Base-by-base conservation (phyloP, 176 grass and related monocot genomes). In the Carex myosuroides region DNA sequence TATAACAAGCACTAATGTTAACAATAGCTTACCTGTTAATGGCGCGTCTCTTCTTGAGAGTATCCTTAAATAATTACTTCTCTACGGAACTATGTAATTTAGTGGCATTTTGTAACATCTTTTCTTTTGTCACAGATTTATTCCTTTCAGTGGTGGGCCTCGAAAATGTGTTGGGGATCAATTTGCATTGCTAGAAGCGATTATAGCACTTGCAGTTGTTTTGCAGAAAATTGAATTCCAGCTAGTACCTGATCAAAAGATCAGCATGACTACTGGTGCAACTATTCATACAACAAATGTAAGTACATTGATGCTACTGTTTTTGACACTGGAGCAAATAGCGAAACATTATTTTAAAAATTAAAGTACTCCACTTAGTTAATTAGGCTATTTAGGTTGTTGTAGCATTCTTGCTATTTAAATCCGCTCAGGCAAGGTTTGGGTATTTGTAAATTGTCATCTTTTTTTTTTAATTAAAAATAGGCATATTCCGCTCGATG, bases 101-200 rank as follows among this genome's bases (percentile, higher is more conserved):
- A n/a, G 10, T 62, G 33, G n/a, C 18, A 41, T 55, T 76, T 76
- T 76, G 57, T 22, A 46, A 62, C 63, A 50, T 67, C 13, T 66
- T 82, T 74, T 0, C 46, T 66, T 16, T 42, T 83, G 67, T 13
- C 44, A 39, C 83, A 98, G 95, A 83, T 98, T 91, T 89, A 93
- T 98, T 67, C 95, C 95, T 8, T 98, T 98, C 71, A 98, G 95
- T 81, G 95, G 95, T 75, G 95, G 95, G 53, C 95, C 95, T 84
- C 95, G 95, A 33, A 98, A 95, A 91, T 98, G 95, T 92, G 92
- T 98, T 83, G 95, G 95, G 79, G 95, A 98, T 81, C 95, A 98
- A 67, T 98, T 98, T 88, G 92, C 92, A 70, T 89, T 98, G 53
- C 79, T 98, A 58, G 95, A 98, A 93, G 95, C 95, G 80, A 92